Evolutionary conservation across 2,329 filamentous ascomycete species (phyloP), one percentile per base, ranked within the genome.

Genomic region (Alternaria consortialis): DNA sequence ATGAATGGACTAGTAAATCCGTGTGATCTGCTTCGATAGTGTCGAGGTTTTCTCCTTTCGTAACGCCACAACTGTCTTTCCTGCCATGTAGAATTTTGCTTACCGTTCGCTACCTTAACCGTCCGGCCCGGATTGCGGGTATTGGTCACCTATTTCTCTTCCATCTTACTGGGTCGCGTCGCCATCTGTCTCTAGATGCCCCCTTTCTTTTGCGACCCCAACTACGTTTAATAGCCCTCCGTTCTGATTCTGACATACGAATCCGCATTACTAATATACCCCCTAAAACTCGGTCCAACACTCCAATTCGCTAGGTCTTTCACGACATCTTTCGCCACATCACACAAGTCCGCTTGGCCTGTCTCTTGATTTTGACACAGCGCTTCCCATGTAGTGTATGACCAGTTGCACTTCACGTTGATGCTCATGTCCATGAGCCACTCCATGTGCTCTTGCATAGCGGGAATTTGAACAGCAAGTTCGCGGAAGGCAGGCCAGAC

Each of bases 401-500:
- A 53, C 70, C 70, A 72, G 17, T 70, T 66, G 20, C 70, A 72
- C 13, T 58, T 58, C n/a, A 68, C 40, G 6, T 43, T 66, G 1
- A 62, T 48, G 29, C 63, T 62, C 65, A 71, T 66, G 20, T 72
- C 70, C 63, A 70, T 61, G 15, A 72, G 48, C 63, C 67, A 72
- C 50, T 69, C 65, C 68, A 72, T 71, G 6, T 57, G 64, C 56
- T 70, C 63, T 29, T 72, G 70, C 70, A 72, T 72, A 8, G 64
- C 60, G 0, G 70, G 68, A 23, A 72, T 65, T 43, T 72, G 68
- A 12, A 69, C 68, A 13, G 61, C 63, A 13, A 69, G 64, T 47
- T 72, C 70, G 12, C 70, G 68, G 20, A 72, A 72, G 2, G 70
- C 70, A 7, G 70, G 70, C 70, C 70, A 72, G 13, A 63, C 51